Evolutionary conservation across 148 eudicot genomes (phyloP).

Genomic region (Tetragonia tetragonoides): DNA sequence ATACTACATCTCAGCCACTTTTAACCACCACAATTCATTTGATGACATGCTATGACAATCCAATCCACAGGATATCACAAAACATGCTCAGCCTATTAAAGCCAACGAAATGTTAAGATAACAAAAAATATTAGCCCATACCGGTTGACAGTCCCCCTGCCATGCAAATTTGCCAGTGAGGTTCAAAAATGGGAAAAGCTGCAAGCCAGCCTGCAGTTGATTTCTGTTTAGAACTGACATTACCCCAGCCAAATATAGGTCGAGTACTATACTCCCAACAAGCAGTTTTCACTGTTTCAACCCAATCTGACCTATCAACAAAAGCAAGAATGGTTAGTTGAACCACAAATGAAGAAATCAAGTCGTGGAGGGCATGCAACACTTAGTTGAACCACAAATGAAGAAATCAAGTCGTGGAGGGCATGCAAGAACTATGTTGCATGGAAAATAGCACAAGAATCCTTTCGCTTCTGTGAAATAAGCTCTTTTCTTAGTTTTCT

Average conservation of each 20-base stretch:
- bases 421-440: not conserved
- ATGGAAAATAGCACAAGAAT: not conserved
- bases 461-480: not conserved
- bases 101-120: not conserved
- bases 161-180: slow-evolving; percentile 99
- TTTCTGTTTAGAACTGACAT: slow-evolving; percentile 85
- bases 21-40: not conserved
- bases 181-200: slow-evolving; percentile 96
- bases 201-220: slow-evolving; percentile 99
- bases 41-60: not conserved
- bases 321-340: slow-evolving; percentile 11
- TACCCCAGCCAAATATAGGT: slow-evolving; percentile 95
- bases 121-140: slow-evolving; percentile 15
- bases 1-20: not conserved
- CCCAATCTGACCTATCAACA: slow-evolving; percentile 75
- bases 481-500: not conserved
- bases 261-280: slow-evolving; percentile 92
- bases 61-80: slow-evolving; percentile 1
- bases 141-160: slow-evolving; percentile 98
- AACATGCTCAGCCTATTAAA: slow-evolving; percentile 1
- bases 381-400: slow-evolving; percentile 1
- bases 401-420: not conserved
- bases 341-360: not conserved
- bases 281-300: slow-evolving; percentile 77
- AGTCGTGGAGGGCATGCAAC: not conserved